Evolutionary conservation across 1,284 basidiomycete species (phyloP).

Genomic region (Coniophora puteana): DNA sequence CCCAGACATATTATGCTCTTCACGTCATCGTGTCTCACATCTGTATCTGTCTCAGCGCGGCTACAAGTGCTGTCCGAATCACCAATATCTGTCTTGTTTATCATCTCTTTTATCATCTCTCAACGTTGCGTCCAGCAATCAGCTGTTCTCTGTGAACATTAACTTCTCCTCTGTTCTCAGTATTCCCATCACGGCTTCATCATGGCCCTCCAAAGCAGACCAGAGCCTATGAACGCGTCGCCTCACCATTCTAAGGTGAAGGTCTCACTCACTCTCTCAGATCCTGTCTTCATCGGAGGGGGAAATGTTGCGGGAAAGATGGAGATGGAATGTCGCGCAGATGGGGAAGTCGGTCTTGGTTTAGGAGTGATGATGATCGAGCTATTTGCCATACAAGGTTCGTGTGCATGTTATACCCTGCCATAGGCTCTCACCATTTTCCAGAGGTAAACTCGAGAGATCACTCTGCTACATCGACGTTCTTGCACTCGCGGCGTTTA

Average conservation of each 20-base stretch:
- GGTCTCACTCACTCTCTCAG: slow-evolving; percentile 54
- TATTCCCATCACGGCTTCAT: not conserved
- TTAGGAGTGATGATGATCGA: slow-evolving; percentile 73
- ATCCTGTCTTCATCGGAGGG: slow-evolving; percentile 61
- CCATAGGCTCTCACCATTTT: not conserved
- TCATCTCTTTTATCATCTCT: slow-evolving; percentile 1
- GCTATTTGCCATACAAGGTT: slow-evolving; percentile 70
- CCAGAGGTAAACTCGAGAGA: slow-evolving; percentile 70
- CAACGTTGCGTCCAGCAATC: too few species aligned
- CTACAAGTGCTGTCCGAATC: slow-evolving; percentile 1
- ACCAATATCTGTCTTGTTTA: not conserved
- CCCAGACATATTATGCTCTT: too few species aligned
- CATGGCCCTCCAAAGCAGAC: slow-evolving; percentile 31
- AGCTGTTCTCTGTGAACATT: not conserved
- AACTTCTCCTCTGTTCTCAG: not conserved
- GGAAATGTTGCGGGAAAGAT: slow-evolving; percentile 64
- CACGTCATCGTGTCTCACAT: not conserved
- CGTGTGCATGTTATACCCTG: slow-evolving; percentile 10
- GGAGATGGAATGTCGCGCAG: slow-evolving; percentile 71
- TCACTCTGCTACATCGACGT: slow-evolving; percentile 73
- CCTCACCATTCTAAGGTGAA: slow-evolving; percentile 72
- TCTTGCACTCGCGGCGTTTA: slow-evolving; percentile 60
- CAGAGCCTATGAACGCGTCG: slow-evolving; percentile 76
- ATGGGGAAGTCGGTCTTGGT: slow-evolving; percentile 55
- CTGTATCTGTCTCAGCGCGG: not conserved